A percentile compares a stretch with the other conserved stretches of the same genome.
Evolutionary conservation across 805 yeast species (phyloP).

Genomic region (Yamadazyma paraphyllophila): DNA sequence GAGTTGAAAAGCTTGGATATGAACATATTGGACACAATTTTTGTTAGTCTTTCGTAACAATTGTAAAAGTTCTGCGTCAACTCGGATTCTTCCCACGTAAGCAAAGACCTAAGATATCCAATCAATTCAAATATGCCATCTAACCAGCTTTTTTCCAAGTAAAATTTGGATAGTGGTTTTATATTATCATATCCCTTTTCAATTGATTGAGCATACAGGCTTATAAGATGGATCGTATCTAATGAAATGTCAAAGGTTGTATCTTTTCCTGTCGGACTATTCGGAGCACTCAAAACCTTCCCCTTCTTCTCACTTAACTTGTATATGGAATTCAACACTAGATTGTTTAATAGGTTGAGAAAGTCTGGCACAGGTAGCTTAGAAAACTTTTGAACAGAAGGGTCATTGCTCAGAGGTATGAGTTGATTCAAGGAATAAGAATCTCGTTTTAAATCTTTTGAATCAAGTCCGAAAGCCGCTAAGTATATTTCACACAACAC

Average conservation of each 20-base stretch:
- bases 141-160: conserved; percentile 30
- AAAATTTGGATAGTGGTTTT: conserved; percentile 22
- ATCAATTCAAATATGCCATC: conserved; percentile 40
- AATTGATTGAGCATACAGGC: conserved; percentile 30
- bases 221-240: conserved; percentile 36
- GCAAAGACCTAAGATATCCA: conserved; percentile 29
- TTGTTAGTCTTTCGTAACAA: conserved; percentile 26
- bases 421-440: conserved; percentile 6
- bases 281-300: conserved; percentile 31
- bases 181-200: conserved; percentile 27
- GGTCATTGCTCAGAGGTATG: conserved; percentile 9
- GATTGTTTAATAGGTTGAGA: conserved; percentile 31
- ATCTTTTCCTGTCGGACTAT: conserved; percentile 24
- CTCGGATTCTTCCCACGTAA: conserved; percentile 23
- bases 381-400: conserved; percentile 9
- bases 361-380: conserved; percentile 47
- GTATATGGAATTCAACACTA: conserved; percentile 32
- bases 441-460: conserved; percentile 1
- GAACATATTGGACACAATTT: conserved; percentile 35
- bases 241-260: conserved; percentile 23
- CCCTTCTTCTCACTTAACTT: conserved; percentile 29
- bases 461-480: conserved; percentile 46
- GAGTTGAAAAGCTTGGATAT: conserved; percentile 25
- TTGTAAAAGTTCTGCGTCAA: conserved; percentile 15
- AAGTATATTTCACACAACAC: conserved; percentile 41